Evolutionary conservation across 2,329 filamentous ascomycete genomes (phyloP), one percentile per base, ranked within the genome.

Genomic region (Xylariales sp.): DNA sequence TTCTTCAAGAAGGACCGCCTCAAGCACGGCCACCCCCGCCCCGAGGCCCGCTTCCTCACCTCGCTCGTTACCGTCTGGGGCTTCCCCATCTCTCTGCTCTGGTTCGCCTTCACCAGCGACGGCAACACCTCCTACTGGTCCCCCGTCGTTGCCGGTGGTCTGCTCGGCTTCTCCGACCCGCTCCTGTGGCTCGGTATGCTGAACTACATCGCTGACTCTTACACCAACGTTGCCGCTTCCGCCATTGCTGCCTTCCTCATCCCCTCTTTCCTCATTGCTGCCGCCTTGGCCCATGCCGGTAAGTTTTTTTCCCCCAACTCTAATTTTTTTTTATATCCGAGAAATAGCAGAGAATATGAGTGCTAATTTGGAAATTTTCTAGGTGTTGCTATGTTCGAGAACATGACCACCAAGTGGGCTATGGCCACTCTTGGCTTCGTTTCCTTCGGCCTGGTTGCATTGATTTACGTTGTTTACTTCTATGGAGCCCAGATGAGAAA

Each of bases 221-320:
- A 67, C 35, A 61, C 62, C 20, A 64, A 63, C 43, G 56, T 66
- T 7, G 63, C 63, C 13, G 63, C 51, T 5, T 62, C 57, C 15
- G 62, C 63, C 6, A 61, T 67, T 28, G 63, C 64, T 3, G 63
- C 64, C 2, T 67, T 67, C 51, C 47, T 66, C 33, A 66, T 67
- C 38, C 63, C 64, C 1, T 62, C 57, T n/a, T 66, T 66, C 35
- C 34, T 63, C 16, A 57, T 67, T 33, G 62, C 63, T 5, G 63
- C 63, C 14, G 61, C 42, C 21, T 57, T 59, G 20, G 62, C 61
- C 6, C 63, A 67, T 52, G 53, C 62, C 27, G 62, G 63, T 50
- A 49, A 33, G 57, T 60, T 45, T 52, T n/a, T n/a, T n/a, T n/a
- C n/a, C n/a, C n/a, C n/a, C n/a, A n/a, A n/a, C 51, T 21, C 40